Conservation (phyloP, 139 green algal genomes). For the Micromonas commoda region DNA sequence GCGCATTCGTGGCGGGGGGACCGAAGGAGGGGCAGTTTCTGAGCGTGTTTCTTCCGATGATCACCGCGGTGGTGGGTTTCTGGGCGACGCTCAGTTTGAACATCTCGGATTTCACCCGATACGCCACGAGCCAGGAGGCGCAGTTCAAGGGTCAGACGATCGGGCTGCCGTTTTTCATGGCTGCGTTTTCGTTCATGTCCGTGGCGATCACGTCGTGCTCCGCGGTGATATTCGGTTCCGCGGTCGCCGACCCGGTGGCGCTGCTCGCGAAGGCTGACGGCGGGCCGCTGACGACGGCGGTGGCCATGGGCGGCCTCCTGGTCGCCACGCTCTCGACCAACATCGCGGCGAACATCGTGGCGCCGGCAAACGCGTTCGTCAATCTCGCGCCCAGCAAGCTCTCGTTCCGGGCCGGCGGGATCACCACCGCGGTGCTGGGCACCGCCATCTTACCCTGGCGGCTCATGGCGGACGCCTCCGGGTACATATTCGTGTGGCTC, state of each 20-base stretch:
- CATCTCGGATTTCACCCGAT: slow-evolving; percentile 71
- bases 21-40: slow-evolving; percentile 58
- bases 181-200: slow-evolving; percentile 62
- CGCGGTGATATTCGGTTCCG: slow-evolving; percentile 60
- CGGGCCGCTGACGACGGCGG: slow-evolving; percentile 1
- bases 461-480: slow-evolving; percentile 35
- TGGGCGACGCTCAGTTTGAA: slow-evolving; percentile 77
- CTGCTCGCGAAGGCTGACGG: slow-evolving; percentile 36
- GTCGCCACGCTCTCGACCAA: slow-evolving; percentile 76
- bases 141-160: slow-evolving; percentile 63
- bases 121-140: slow-evolving; percentile 50
- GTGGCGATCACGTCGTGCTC: slow-evolving; percentile 69
- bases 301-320: slow-evolving; percentile 51
- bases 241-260: slow-evolving; percentile 65
- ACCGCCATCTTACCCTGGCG: slow-evolving; percentile 43
- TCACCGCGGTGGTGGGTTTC: slow-evolving; percentile 71
- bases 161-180: slow-evolving; percentile 72
- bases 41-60: slow-evolving; percentile 51
- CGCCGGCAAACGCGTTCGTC: slow-evolving; percentile 53
- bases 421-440: slow-evolving; percentile 50
- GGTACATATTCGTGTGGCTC: slow-evolving; percentile 71
- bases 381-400: slow-evolving; percentile 47
- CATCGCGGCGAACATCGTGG: slow-evolving; percentile 76
- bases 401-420: slow-evolving; percentile 40
- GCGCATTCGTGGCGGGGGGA: slow-evolving; percentile 55